Evolutionary conservation across 352 stramenopile species (phyloP).

Genomic region (Blastocystis hominis): DNA sequence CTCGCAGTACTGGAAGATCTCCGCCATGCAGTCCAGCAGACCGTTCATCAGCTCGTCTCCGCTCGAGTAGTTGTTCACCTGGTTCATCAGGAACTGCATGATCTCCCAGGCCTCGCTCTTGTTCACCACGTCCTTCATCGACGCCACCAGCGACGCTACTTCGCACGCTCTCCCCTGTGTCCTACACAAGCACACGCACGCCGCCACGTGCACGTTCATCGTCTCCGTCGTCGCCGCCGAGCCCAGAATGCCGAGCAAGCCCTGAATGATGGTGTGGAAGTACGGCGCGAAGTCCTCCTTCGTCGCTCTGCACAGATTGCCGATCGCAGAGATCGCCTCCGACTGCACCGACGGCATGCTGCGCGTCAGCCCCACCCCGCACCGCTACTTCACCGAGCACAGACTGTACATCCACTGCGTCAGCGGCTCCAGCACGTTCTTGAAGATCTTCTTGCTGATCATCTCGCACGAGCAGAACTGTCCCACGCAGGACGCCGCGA

Average conservation of each 20-base stretch:
- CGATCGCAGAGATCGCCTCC: slow-evolving; percentile 8
- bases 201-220: slow-evolving; percentile 36
- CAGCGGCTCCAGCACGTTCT: background rate
- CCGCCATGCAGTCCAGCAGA: slow-evolving; percentile 21
- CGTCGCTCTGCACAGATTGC: background rate
- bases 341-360: background rate
- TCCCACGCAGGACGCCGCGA: background rate
- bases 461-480: slow-evolving; percentile 18
- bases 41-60: slow-evolving; percentile 34
- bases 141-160: background rate
- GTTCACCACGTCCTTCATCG: background rate
- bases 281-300: slow-evolving; percentile 40
- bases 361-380: background rate
- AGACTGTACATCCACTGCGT: background rate
- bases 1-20: slow-evolving; percentile 53
- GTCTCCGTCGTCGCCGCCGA: background rate
- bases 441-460: slow-evolving; percentile 49
- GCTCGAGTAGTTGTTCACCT: background rate
- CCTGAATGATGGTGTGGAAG: slow-evolving; percentile 14
- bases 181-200: slow-evolving; percentile 12
- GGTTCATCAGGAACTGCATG: slow-evolving; percentile 16
- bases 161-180: background rate
- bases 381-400: background rate
- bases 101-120: slow-evolving; percentile 38
- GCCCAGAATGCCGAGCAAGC: background rate